Evolutionary conservation across 768 basidiomycete genomes (phyloP).

Genomic region (Lactarius hengduanensis): DNA sequence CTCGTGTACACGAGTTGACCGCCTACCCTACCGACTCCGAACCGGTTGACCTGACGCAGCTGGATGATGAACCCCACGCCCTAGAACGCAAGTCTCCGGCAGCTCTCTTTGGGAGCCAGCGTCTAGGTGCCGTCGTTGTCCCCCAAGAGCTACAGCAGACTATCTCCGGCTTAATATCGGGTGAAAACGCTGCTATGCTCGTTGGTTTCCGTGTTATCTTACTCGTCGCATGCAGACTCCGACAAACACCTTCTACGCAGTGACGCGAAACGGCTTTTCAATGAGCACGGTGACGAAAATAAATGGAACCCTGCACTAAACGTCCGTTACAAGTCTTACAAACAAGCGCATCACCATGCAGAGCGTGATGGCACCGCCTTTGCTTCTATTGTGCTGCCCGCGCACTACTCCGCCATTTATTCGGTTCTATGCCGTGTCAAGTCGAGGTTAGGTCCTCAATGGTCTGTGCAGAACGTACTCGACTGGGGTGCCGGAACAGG

Average conservation of each 20-base stretch:
- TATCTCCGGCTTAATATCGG: conserved; percentile 65
- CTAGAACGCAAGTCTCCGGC: conserved; percentile 71
- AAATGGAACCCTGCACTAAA: conserved; percentile 60
- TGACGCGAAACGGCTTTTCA: conserved; percentile 73
- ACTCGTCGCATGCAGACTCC: conserved; percentile 43
- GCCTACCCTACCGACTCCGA: conserved; percentile 39
- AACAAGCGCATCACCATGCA: conserved; percentile 56
- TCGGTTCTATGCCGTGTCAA: conserved; percentile 71
- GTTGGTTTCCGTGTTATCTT: background rate
- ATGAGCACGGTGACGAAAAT: conserved; percentile 37
- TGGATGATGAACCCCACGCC: conserved; percentile 38
- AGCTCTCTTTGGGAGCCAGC: conserved; percentile 73
- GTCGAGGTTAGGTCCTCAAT: conserved; percentile 60
- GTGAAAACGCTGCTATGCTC: conserved; percentile 38
- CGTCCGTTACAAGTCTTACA: conserved; percentile 56
- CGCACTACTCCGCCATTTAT: conserved; percentile 77
- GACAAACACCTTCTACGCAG: conserved; percentile 63
- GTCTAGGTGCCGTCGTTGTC: conserved; percentile 68
- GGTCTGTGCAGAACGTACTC: conserved; percentile 58
- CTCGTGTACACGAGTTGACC: conserved; percentile 54
- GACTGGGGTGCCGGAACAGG: conserved; percentile 88
- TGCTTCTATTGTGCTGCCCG: conserved; percentile 80
- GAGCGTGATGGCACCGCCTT: conserved; percentile 81
- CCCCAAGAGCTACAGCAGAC: conserved; percentile 68
- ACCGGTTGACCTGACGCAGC: conserved; percentile 34